Conservation (phyloP, 306 rosid genomes). For the Cicer chorassanicum region DNA sequence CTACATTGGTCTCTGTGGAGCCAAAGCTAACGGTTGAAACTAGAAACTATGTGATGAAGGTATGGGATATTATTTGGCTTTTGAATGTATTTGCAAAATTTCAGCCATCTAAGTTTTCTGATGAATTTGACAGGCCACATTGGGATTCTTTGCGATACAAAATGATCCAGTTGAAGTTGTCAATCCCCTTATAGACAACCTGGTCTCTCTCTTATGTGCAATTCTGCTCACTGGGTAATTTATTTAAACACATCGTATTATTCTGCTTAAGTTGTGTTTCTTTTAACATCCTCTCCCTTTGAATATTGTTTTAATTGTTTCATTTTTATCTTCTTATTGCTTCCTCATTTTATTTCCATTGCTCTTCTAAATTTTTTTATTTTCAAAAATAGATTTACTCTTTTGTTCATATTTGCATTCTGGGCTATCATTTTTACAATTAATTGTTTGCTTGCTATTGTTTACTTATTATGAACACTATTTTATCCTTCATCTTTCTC, state of each 20-base stretch:
- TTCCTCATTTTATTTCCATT: background rate
- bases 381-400: background rate
- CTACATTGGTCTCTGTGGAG: slow-evolving; percentile 94
- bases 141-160: slow-evolving; percentile 95
- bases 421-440: slow-evolving; percentile 25
- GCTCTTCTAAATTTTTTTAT: slow-evolving; percentile 1
- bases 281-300: slow-evolving; percentile 16
- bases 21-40: slow-evolving; percentile 95
- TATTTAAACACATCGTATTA: slow-evolving; percentile 17
- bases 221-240: slow-evolving; percentile 93
- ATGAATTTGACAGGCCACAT: slow-evolving; percentile 79
- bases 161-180: slow-evolving; percentile 89
- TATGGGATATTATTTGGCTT: slow-evolving; percentile 45
- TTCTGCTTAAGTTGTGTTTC: slow-evolving; percentile 34
- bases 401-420: slow-evolving; percentile 17
- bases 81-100: slow-evolving; percentile 21
- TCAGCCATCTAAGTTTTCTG: slow-evolving; percentile 42
- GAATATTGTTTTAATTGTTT: slow-evolving; percentile 22
- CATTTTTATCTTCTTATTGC: slow-evolving; percentile 15
- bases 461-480: slow-evolving; percentile 11
- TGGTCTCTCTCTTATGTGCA: slow-evolving; percentile 89
- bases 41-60: slow-evolving; percentile 91
- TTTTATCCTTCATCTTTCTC: slow-evolving; percentile 22
- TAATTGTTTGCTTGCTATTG: slow-evolving; percentile 2
- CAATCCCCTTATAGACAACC: slow-evolving; percentile 82